phyloP scores from a whole-genome alignment of 257 asterid species.

The Plectranthus barbatus region DNA sequence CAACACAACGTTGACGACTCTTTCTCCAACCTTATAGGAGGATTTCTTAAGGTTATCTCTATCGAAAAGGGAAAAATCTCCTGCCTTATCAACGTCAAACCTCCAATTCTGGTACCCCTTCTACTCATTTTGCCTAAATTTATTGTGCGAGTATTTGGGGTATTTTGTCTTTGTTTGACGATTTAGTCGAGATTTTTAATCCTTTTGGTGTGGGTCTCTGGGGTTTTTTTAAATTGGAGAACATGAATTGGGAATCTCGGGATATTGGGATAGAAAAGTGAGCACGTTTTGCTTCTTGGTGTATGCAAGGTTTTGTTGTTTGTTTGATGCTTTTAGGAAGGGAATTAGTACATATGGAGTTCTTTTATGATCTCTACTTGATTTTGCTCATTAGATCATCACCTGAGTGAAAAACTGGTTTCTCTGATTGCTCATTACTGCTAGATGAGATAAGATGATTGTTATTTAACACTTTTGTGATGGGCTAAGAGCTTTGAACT shows the following conservation, averaged over 20 bases:
- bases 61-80: conserved; percentile 60
- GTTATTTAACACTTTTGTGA: not conserved
- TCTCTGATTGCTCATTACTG: not conserved
- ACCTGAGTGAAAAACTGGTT: not conserved
- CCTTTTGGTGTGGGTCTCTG: not conserved
- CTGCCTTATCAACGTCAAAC: conserved; percentile 49
- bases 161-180: not conserved
- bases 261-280: not conserved
- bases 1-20: conserved; percentile 41
- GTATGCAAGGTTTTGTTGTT: not conserved
- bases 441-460: not conserved
- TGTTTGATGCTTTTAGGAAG: not conserved
- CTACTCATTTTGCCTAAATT: not conserved
- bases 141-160: not conserved
- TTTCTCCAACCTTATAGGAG: conserved; percentile 48
- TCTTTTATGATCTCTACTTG: not conserved
- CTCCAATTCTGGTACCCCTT: conserved; percentile 52
- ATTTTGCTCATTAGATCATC: not conserved
- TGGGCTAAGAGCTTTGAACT: not conserved
- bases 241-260: not conserved
- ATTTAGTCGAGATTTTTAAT: not conserved
- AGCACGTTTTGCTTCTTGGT: not conserved
- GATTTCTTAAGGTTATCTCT: conserved; percentile 43
- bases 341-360: not conserved
- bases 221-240: not conserved